A percentile compares a stretch with the other conserved stretches of the same genome.
These are phyloP conservation scores for Blastomyces gilchristii DNA, from an alignment of 2,329 filamentous ascomycete species.

Conservation along the genomic window DNA sequence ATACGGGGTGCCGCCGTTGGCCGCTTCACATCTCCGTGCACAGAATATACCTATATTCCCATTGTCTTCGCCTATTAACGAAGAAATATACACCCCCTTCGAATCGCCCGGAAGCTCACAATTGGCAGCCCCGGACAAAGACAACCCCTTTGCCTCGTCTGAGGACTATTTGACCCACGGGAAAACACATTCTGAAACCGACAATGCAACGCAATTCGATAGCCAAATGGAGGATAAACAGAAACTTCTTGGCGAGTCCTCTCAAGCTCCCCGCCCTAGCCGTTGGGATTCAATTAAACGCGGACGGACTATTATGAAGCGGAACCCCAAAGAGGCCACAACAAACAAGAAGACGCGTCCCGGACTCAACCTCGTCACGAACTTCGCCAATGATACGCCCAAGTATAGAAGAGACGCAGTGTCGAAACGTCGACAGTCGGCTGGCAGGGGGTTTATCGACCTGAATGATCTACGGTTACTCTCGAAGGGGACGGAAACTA, in stretches of 20 bases:
- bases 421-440: slow-evolving; percentile 6
- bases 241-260: slow-evolving; percentile 4
- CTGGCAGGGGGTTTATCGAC: slow-evolving; percentile 23
- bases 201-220: neutral
- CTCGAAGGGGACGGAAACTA: slow-evolving; percentile 25
- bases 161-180: slow-evolving; percentile 20
- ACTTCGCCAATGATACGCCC: slow-evolving; percentile 23
- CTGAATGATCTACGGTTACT: slow-evolving; percentile 30
- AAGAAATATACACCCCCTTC: slow-evolving; percentile 32
- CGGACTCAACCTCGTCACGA: slow-evolving; percentile 35
- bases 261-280: neutral
- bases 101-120: slow-evolving; percentile 24
- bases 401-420: slow-evolving; percentile 11
- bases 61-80: slow-evolving; percentile 35
- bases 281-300: slow-evolving; percentile 5
- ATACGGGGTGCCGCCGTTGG: neutral
- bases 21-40: slow-evolving; percentile 19
- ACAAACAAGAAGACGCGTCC: slow-evolving; percentile 25
- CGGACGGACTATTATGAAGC: slow-evolving; percentile 5
- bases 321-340: slow-evolving; percentile 14
- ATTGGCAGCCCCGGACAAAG: slow-evolving; percentile 21
- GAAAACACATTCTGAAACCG: neutral
- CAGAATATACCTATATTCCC: slow-evolving; percentile 30
- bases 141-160: slow-evolving; percentile 25
- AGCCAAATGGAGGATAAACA: neutral